Evolutionary conservation across 2,329 filamentous ascomycete genomes (phyloP).

Genomic region (Fusarium xyrophilum): DNA sequence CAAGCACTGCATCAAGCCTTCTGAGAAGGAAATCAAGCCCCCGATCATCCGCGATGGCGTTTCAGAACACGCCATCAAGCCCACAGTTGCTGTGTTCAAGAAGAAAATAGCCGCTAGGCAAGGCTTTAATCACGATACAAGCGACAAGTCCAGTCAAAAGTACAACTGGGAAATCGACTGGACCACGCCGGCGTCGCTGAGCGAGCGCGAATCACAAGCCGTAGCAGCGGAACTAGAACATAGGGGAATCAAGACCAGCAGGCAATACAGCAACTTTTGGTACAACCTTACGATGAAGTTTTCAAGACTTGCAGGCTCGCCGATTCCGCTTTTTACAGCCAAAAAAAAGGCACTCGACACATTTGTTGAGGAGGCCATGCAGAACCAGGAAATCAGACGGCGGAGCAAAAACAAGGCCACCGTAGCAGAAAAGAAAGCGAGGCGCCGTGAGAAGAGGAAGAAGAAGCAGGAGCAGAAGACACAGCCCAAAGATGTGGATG

Average conservation of each 20-base stretch:
- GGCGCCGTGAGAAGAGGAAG: neutral
- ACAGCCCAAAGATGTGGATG: slow-evolving; percentile 24
- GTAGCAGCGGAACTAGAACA: slow-evolving; percentile 24
- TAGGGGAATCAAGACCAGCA: slow-evolving; percentile 23
- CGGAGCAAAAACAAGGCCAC: neutral
- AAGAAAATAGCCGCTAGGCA: slow-evolving; percentile 28
- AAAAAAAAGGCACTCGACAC: slow-evolving; percentile 36
- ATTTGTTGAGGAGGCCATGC: slow-evolving; percentile 32
- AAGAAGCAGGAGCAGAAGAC: slow-evolving; percentile 2
- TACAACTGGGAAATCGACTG: slow-evolving; percentile 30
- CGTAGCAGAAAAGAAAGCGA: neutral
- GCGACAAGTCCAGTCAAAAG: neutral
- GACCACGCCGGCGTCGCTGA: slow-evolving; percentile 5
- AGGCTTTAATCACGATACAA: neutral
- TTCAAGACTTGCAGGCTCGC: slow-evolving; percentile 27
- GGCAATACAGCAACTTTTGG: slow-evolving; percentile 36
- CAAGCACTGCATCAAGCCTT: slow-evolving; percentile 5
- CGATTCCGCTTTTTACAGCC: slow-evolving; percentile 36
- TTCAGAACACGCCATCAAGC: slow-evolving; percentile 39
- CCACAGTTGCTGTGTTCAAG: slow-evolving; percentile 29
- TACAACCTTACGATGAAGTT: slow-evolving; percentile 37
- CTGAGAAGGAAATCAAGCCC: slow-evolving; percentile 23
- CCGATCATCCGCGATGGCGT: slow-evolving; percentile 33
- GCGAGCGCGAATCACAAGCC: slow-evolving; percentile 8
- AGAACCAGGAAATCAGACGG: slow-evolving; percentile 3